Conservation (phyloP, 2,329 filamentous ascomycete species). For the Cercospora beticola region DNA sequence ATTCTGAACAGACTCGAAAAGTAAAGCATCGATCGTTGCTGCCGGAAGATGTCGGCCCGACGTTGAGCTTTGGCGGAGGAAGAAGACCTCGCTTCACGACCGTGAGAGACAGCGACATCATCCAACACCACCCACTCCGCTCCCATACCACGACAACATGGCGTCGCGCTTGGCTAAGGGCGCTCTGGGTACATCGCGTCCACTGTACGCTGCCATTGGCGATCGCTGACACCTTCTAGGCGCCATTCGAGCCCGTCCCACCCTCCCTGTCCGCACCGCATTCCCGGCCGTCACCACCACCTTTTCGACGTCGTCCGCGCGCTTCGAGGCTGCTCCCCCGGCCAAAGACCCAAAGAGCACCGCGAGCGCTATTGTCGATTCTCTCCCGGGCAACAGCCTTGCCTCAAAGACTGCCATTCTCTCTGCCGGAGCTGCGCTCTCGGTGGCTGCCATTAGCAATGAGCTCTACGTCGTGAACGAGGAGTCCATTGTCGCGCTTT, state of each 20-base stretch:
- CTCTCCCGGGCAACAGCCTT: constrained; percentile 86
- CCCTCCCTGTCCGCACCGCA: constrained; percentile 72
- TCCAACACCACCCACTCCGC: constrained; percentile 17
- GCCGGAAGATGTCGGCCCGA: constrained; percentile 13
- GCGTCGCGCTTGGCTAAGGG: constrained; percentile 95
- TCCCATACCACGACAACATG: constrained; percentile 67
- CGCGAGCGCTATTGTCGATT: constrained; percentile 91
- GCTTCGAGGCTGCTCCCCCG: constrained; percentile 58
- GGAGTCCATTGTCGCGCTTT: constrained; percentile 92
- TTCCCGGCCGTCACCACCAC: constrained; percentile 70
- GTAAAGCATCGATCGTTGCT: constrained; percentile 4
- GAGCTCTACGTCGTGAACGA: constrained; percentile 99
- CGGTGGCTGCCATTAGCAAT: constrained; percentile 95
- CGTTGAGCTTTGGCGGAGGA: constrained; percentile 1
- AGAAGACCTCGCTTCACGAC: constrained; percentile 3
- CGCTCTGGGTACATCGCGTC: constrained; percentile 75
- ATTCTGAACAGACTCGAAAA: constrained; percentile 1
- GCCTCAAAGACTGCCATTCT: constrained; percentile 96
- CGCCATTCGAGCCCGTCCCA: constrained; percentile 71
- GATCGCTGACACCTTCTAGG: constrained; percentile 55
- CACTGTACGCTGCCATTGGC: constrained; percentile 16
- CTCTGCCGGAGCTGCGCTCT: constrained; percentile 85
- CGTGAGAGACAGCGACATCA: constrained; percentile 16
- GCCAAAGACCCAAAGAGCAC: constrained; percentile 91
- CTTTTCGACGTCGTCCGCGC: constrained; percentile 63